Conservation (phyloP, 1,284 basidiomycete species). For the Sutorius eximius region DNA sequence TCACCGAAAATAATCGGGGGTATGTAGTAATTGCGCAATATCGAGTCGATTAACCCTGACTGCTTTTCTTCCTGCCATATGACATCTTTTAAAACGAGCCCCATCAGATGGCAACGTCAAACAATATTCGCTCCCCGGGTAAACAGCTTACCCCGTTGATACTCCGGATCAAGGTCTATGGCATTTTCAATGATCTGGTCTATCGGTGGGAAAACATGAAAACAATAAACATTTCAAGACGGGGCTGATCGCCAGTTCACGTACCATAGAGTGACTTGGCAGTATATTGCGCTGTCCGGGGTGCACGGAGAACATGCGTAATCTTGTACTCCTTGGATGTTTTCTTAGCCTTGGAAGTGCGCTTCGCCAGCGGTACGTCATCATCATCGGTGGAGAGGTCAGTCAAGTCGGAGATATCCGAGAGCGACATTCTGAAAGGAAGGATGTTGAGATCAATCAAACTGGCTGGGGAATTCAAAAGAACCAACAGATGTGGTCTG, state of each 20-base stretch:
- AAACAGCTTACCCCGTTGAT: slow-evolving; percentile 46
- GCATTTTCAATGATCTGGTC: slow-evolving; percentile 48
- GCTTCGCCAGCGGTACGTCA: slow-evolving; percentile 30
- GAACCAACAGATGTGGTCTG: neutral
- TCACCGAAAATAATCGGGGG: slow-evolving; percentile 54
- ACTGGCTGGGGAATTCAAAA: neutral
- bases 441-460: slow-evolving; percentile 1
- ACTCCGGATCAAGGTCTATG: slow-evolving; percentile 53
- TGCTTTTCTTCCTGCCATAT: slow-evolving; percentile 50
- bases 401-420: slow-evolving; percentile 45
- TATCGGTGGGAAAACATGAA: slow-evolving; percentile 15
- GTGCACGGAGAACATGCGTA: slow-evolving; percentile 39
- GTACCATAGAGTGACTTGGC: slow-evolving; percentile 47
- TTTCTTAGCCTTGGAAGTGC: slow-evolving; percentile 22
- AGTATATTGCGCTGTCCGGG: slow-evolving; percentile 46
- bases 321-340: slow-evolving; percentile 37
- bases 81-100: slow-evolving; percentile 38
- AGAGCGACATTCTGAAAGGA: slow-evolving; percentile 32
- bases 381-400: slow-evolving; percentile 44
- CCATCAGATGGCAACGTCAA: slow-evolving; percentile 3
- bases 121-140: neutral
- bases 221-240: neutral
- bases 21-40: slow-evolving; percentile 56
- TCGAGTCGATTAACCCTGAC: slow-evolving; percentile 52
- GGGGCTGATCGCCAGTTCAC: neutral